phyloP scores from a whole-genome alignment of 768 basidiomycete species.

The Trametes cingulata region DNA sequence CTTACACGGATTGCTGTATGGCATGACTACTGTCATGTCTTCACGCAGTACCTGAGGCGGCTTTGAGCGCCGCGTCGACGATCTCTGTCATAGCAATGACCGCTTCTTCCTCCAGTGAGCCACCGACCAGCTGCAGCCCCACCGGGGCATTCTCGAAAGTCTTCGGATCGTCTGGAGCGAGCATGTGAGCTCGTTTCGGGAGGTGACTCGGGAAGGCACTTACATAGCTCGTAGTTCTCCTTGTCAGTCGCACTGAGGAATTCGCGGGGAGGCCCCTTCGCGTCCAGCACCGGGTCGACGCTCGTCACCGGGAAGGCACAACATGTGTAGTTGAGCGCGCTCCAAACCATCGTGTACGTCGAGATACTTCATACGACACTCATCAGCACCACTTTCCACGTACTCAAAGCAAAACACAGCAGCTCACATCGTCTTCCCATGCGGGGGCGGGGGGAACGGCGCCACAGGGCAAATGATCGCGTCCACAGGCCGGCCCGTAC shows the following conservation, averaged over 20 bases:
- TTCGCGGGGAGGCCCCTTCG: constrained; percentile 41
- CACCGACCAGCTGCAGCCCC: constrained; percentile 64
- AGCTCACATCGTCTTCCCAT: constrained; percentile 56
- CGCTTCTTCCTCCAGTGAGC: constrained; percentile 75
- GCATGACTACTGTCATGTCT: not conserved
- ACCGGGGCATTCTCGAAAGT: constrained; percentile 61
- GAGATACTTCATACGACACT: constrained; percentile 40
- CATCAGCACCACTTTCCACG: not conserved
- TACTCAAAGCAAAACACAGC: not conserved
- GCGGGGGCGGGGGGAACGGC: constrained; percentile 61
- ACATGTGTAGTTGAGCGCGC: constrained; percentile 64
- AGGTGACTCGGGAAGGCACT: constrained; percentile 24
- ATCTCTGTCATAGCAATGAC: constrained; percentile 70
- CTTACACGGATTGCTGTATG: not conserved
- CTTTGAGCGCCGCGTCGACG: constrained; percentile 54
- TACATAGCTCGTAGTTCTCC: constrained; percentile 54
- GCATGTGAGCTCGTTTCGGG: not conserved
- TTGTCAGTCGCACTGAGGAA: constrained; percentile 54
- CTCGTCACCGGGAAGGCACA: constrained; percentile 63
- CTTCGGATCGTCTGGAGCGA: constrained; percentile 49
- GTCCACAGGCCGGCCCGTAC: constrained; percentile 74
- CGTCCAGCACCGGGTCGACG: constrained; percentile 57
- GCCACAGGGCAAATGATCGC: constrained; percentile 70
- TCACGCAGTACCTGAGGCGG: not conserved
- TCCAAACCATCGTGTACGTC: constrained; percentile 66